Base-by-base conservation (phyloP, 495 filamentous ascomycete species). In the Podospora pseudoanserina region DNA sequence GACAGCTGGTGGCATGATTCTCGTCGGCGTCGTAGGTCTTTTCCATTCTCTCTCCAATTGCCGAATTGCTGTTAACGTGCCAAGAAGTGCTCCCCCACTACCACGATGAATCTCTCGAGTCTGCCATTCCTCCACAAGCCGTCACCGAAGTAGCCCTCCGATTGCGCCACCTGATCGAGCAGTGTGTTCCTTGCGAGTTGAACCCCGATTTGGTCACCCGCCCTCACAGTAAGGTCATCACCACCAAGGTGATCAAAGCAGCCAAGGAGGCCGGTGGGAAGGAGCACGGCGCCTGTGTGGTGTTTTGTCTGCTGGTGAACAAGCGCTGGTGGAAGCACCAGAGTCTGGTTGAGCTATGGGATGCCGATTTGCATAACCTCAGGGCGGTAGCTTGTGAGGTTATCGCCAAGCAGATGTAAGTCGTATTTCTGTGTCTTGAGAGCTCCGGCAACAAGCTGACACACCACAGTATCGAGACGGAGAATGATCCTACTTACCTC, bases 281-380 rank as follows among this genome's bases (percentile, higher is more conserved):
- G 5, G 90, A 97, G 18, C 82, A 92, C 69, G 77, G 82, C 15
- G 87, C 89, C 5, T 96, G 93, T 73, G 89, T 99, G 0, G 88
- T 84, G 5, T 97, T 88, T 78, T 93, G 91, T 65, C 82, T 99
- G 67, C 86, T 99, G 1, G 86, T 98, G 26, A 96, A 92, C 76
- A 87, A 94, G 73, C 86, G 89, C 66, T 99, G 95, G 95, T 99
- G 97, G 79, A 89, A 89, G 72, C 86, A 85, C 19, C 93, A 98
- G 78, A 88, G 92, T 13, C 67, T 83, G 20, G 76, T 89, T 23
- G 95, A 98, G 82, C 86, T 97, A 7, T 98, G 93, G 90, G 93
- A 99, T 77, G 88, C 94, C 3, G 90, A 92, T 62, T 82, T 99
- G 54, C 93, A 96, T 74, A 76, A 89, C 62, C 81, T 91, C 26